Evolutionary conservation across 106 monocot genomes (phyloP).

Genomic region (Amphibolis antarctica): DNA sequence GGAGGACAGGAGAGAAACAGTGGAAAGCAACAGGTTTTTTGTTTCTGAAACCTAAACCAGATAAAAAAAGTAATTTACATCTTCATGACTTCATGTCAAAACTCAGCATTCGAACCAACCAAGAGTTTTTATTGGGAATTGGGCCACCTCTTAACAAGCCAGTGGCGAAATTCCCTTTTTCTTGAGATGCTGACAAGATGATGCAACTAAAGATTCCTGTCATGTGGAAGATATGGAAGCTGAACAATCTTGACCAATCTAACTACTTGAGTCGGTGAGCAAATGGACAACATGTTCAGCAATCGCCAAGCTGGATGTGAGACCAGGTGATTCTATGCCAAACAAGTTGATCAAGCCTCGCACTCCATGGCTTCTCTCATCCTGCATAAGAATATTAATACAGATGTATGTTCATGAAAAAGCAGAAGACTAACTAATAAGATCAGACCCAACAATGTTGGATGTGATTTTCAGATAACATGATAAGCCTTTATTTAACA

Average conservation of each 20-base stretch:
- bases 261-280: too few species aligned
- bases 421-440: not conserved
- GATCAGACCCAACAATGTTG: not conserved
- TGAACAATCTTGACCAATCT: constrained; percentile 28
- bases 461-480: not conserved
- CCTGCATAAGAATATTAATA: constrained; percentile 32
- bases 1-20: too few species aligned
- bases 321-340: constrained; percentile 90
- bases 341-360: constrained; percentile 67
- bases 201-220: too few species aligned
- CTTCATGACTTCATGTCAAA: not conserved
- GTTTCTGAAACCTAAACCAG: too few species aligned
- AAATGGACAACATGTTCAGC: constrained; percentile 37
- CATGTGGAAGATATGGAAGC: too few species aligned
- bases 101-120: not conserved
- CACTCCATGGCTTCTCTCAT: constrained; percentile 65
- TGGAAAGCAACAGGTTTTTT: too few species aligned
- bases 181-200: too few species aligned
- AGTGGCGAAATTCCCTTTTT: not conserved
- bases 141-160: not conserved
- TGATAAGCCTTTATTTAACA: not conserved
- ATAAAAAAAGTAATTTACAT: too few species aligned
- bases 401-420: not conserved
- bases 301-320: constrained; percentile 79
- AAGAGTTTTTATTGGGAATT: not conserved